phyloP scores from a whole-genome alignment of 345 rosid species.

The Gossypium raimondii region DNA sequence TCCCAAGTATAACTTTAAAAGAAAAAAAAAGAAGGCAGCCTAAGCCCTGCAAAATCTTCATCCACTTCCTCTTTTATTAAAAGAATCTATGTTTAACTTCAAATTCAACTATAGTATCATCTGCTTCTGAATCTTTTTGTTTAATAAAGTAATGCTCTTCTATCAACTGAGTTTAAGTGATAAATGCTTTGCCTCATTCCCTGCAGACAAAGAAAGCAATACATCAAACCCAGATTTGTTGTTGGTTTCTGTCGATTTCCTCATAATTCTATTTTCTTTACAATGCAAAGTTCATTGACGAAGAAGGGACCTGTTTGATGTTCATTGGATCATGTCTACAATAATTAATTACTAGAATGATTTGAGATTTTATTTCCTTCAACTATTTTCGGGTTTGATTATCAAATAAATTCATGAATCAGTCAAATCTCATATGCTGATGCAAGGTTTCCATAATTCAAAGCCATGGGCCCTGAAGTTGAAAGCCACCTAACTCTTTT shows the following conservation, averaged over 20 bases:
- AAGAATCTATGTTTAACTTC: not conserved
- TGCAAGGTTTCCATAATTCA: slow-evolving; percentile 6
- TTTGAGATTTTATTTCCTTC: too few relatives aligned
- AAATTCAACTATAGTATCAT: not conserved
- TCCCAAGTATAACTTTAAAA: too few relatives aligned
- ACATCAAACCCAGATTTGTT: too few relatives aligned
- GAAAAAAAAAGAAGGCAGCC: too few relatives aligned
- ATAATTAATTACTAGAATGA: too few relatives aligned
- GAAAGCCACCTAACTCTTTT: not conserved
- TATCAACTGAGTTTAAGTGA: not conserved
- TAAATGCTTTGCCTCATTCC: not conserved
- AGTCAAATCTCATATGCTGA: slow-evolving; percentile 7
- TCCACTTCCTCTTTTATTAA: not conserved
- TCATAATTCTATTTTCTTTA: too few relatives aligned
- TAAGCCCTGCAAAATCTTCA: too few relatives aligned
- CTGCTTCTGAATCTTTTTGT: not conserved
- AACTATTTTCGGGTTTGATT: not conserved
- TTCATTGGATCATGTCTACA: not conserved
- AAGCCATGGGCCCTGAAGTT: slow-evolving; percentile 11
- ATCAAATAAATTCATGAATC: not conserved
- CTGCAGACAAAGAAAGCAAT: not conserved
- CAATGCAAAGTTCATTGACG: not conserved
- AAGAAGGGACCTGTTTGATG: not conserved
- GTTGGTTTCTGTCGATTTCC: too few relatives aligned
- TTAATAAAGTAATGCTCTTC: not conserved